A percentile compares a stretch with the other conserved stretches of the same genome.
Evolutionary conservation across 176 grass and related monocot genomes (phyloP).

Genomic region (Aegilops umbellulata): DNA sequence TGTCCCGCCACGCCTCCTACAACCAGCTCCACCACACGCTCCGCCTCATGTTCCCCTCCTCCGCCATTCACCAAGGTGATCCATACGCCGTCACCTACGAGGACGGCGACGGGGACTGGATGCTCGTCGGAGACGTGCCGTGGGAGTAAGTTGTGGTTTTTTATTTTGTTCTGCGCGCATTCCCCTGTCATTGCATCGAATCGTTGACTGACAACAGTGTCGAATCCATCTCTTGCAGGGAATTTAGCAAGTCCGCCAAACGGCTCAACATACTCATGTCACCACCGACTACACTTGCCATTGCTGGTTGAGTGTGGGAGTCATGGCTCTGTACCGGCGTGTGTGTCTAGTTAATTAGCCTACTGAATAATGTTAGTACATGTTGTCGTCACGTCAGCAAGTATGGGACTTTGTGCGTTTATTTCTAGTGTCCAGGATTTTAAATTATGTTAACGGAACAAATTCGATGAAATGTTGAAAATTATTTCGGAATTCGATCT

Average conservation of each 20-base stretch:
- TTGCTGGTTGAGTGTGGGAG: background rate
- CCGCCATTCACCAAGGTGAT: background rate
- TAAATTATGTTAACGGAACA: too few relatives aligned
- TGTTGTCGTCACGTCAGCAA: too few relatives aligned
- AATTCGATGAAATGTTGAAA: too few relatives aligned
- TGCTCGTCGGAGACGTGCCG: constrained; percentile 75
- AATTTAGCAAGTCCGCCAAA: constrained; percentile 39
- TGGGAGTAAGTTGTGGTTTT: constrained; percentile 55
- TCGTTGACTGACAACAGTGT: background rate
- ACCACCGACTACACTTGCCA: background rate
- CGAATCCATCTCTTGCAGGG: constrained; percentile 18
- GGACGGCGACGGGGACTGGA: constrained; percentile 76
- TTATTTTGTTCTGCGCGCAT: background rate
- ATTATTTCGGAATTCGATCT: too few relatives aligned
- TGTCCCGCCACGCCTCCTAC: constrained; percentile 59
- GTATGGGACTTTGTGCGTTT: too few relatives aligned
- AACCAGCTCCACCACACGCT: constrained; percentile 54
- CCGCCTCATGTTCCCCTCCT: constrained; percentile 45
- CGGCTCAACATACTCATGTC: constrained; percentile 49
- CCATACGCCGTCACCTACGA: constrained; percentile 53
- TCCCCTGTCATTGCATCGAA: too few relatives aligned
- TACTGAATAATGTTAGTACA: background rate
- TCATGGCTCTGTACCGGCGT: background rate
- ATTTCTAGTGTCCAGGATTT: too few relatives aligned
- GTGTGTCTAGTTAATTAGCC: background rate